phyloP scores from a whole-genome alignment of 805 yeast species.

The Starmera quercuum region DNA sequence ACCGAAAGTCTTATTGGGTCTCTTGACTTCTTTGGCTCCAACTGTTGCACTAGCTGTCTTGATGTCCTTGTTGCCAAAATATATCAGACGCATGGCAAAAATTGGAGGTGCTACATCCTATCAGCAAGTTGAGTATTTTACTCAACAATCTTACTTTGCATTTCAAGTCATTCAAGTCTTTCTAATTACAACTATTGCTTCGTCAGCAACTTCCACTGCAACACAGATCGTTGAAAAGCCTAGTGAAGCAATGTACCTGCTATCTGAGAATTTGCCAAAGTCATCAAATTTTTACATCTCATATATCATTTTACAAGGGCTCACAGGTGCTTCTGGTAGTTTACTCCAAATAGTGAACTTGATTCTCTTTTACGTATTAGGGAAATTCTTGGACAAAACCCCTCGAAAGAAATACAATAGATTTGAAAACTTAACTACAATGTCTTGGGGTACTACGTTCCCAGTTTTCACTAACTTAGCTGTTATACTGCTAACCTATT shows the following conservation, averaged over 20 bases:
- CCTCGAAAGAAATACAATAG: constrained; percentile 62
- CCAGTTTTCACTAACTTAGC: constrained; percentile 71
- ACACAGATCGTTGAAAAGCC: constrained; percentile 56
- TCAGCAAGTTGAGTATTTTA: constrained; percentile 53
- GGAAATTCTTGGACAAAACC: constrained; percentile 50
- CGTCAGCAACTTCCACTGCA: constrained; percentile 64
- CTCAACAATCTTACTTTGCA: constrained; percentile 62
- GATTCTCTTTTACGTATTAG: constrained; percentile 50
- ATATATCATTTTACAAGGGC: constrained; percentile 62
- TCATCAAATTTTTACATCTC: constrained; percentile 69
- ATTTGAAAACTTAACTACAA: constrained; percentile 43
- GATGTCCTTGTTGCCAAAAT: constrained; percentile 59
- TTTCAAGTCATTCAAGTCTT: constrained; percentile 69
- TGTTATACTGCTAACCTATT: constrained; percentile 58
- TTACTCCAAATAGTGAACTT: constrained; percentile 56
- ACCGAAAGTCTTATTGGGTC: constrained; percentile 48
- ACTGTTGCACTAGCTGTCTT: constrained; percentile 56
- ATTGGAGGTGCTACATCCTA: constrained; percentile 48
- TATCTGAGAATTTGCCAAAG: constrained; percentile 65
- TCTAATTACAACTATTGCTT: constrained; percentile 60
- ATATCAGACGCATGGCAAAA: constrained; percentile 57
- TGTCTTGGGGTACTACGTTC: constrained; percentile 69
- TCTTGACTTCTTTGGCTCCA: constrained; percentile 64
- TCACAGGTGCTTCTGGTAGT: constrained; percentile 56
- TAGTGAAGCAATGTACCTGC: constrained; percentile 43